A percentile compares a stretch with the other conserved stretches of the same genome.
Conservation (phyloP, 2,329 filamentous ascomycete species). For the Epichloe hybrida region DNA sequence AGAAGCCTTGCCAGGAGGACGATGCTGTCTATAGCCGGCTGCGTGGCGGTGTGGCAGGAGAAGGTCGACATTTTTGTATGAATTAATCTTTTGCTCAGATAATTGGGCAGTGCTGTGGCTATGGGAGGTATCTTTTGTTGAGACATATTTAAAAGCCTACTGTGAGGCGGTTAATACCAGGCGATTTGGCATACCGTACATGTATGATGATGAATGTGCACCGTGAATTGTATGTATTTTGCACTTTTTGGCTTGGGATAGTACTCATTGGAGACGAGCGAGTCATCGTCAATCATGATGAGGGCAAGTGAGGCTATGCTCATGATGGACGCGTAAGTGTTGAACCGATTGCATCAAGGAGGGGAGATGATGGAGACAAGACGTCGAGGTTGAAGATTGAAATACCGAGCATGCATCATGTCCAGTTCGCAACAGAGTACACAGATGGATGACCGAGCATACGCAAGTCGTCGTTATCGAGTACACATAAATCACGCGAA, state of each 20-base stretch:
- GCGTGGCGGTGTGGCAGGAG: not conserved
- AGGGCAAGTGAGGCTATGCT: too few species aligned
- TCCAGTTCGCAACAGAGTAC: not conserved
- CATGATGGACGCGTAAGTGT: too few species aligned
- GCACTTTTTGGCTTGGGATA: not conserved
- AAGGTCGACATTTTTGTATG: conserved; percentile 7
- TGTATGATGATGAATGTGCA: not conserved
- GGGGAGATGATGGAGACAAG: too few species aligned
- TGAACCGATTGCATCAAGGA: too few species aligned
- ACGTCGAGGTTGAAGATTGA: too few species aligned
- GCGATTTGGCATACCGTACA: not conserved
- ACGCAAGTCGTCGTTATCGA: not conserved
- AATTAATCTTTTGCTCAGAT: conserved; percentile 9
- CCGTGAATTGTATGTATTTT: not conserved
- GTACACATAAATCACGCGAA: not conserved
- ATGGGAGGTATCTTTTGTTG: not conserved
- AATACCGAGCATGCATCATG: too few species aligned
- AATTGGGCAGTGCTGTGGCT: not conserved
- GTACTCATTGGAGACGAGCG: not conserved
- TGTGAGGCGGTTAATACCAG: not conserved
- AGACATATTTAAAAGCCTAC: not conserved
- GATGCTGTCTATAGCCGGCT: not conserved
- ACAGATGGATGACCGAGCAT: not conserved
- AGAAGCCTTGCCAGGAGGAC: not conserved
- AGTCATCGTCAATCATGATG: too few species aligned